Evolutionary conservation across 495 filamentous ascomycete species (phyloP), one percentile per base, ranked within the genome.

Genomic region (Pseudevernia furfuracea): DNA sequence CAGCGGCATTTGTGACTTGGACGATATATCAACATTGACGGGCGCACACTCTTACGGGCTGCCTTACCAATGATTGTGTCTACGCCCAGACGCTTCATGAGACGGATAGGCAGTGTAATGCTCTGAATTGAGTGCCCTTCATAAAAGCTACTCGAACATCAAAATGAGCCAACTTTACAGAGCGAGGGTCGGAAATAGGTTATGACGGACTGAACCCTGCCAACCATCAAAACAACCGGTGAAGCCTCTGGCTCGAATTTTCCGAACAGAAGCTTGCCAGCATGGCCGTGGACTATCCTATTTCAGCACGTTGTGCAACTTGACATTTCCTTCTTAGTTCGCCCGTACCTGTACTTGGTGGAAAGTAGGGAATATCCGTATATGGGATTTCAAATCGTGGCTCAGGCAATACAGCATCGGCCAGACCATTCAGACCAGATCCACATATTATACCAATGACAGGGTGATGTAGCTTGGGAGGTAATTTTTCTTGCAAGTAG

Each of bases 1-100:
- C 89, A 62, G 88, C 87, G 52, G 89, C 89, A 72, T 92, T 92
- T 19, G 89, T 92, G 62, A 90, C 83, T 86, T 64, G 32, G 63
- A 70, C 55, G 32, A 63, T 69, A 57, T 71, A 43, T 52, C 59
- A 41, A 58, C 15, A 37, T 15, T 30, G 12, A 44, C 28, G 23
- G 36, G 49, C 21, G 12, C 19, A 30, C 19, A 28, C 7, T 38
- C 32, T 4, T 34, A 11, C n/a, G 38, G 19, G 15, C 7, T 58
- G 21, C 19, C 39, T 38, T 57, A 87, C 85, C 79, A 61, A 90
- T 78, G 60, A 89, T 77, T 2, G 80, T 85, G 60, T 85, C 75
- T 49, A 90, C 78, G 9, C 87, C 88, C 21, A 92, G 74, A 6
- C 84, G 72, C 68, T 84, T 87, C 75, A 91, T 84, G 17, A 90